A percentile compares a stretch with the other conserved stretches of the same genome.
These are phyloP conservation scores for Ogataea hybrid DNA, from an alignment of 1,139 yeast species.

Conservation along the genomic window DNA sequence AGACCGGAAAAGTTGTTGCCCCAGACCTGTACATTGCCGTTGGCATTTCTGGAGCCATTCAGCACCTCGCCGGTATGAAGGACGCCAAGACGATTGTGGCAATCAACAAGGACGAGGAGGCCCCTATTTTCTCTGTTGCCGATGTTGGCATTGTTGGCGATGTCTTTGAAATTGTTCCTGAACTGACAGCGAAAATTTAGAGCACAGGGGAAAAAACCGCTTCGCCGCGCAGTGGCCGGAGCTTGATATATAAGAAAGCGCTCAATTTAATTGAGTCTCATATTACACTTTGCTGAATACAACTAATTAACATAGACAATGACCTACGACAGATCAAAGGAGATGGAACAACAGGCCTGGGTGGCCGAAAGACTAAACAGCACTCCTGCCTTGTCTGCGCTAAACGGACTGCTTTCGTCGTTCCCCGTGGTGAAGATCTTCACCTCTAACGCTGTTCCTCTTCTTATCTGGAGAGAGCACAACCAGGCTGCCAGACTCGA, in stretches of 20 bases:
- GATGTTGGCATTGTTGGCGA: conserved; percentile 92
- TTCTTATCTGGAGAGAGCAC: conserved; percentile 41
- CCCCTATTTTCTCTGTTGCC: conserved; percentile 89
- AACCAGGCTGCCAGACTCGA: conserved; percentile 23
- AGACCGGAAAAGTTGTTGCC: conserved; percentile 97
- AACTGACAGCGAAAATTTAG: conserved; percentile 67
- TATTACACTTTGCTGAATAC: conserved; percentile 7
- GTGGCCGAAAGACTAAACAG: conserved; percentile 43
- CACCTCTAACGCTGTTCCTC: conserved; percentile 58
- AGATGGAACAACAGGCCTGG: conserved; percentile 45
- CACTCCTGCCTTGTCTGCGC: conserved; percentile 57
- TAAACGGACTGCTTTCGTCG: conserved; percentile 58
- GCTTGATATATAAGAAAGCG: conserved; percentile 5
- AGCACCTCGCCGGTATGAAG: conserved; percentile 98
- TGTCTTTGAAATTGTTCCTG: conserved; percentile 80
- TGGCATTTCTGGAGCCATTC: conserved; percentile 97
- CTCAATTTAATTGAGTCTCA: conserved; percentile 1
- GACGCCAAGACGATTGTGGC: conserved; percentile 94
- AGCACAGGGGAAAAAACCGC: conserved; percentile 21
- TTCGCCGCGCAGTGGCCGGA: conserved; percentile 5
- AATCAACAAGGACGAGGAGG: conserved; percentile 90
- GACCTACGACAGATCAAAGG: conserved; percentile 30
- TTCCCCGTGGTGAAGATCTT: conserved; percentile 57
- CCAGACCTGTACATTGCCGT: conserved; percentile 92
- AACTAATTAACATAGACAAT: conserved; percentile 10